A percentile compares a stretch with the other conserved stretches of the same genome.
Evolutionary conservation across 2,329 filamentous ascomycete species (phyloP).

Genomic region (Penicillium oxalicum): DNA sequence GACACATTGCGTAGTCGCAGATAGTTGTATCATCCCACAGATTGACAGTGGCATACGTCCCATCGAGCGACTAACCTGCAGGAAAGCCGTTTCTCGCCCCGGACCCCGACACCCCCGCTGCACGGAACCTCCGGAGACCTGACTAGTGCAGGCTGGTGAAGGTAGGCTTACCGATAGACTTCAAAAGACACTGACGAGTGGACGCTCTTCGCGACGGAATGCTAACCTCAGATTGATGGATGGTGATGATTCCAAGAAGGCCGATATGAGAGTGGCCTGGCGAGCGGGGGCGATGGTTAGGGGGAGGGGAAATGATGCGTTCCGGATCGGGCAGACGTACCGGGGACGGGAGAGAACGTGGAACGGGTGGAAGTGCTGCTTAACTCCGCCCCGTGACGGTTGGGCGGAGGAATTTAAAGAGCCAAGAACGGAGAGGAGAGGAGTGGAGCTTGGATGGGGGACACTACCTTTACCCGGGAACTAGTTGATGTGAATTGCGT

Average conservation of each 20-base stretch:
- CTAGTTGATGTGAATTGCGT: too few relatives aligned
- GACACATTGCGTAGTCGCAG: too few relatives aligned
- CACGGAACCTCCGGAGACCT: constrained; percentile 11
- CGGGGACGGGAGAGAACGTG: background rate
- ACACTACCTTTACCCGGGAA: background rate
- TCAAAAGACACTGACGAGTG: background rate
- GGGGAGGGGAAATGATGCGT: constrained; percentile 9
- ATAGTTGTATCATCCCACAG: too few relatives aligned
- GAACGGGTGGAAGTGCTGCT: constrained; percentile 1
- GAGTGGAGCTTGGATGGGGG: constrained; percentile 5
- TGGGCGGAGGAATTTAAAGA: constrained; percentile 6
- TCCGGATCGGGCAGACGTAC: constrained; percentile 7
- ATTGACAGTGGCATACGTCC: too few relatives aligned
- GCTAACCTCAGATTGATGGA: background rate
- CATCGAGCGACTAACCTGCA: too few relatives aligned
- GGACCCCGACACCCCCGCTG: constrained; percentile 5
- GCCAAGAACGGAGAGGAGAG: constrained; percentile 17
- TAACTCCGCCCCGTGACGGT: constrained; percentile 14
- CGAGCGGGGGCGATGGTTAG: constrained; percentile 1
- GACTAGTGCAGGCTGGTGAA: background rate
- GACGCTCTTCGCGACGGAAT: too few relatives aligned
- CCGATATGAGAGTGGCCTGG: background rate
- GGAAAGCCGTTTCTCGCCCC: constrained; percentile 1
- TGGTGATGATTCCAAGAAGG: background rate
- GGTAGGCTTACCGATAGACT: constrained; percentile 1